phyloP scores from a whole-genome alignment of 2,329 filamentous ascomycete genomes.

The Helminthosporium solani region DNA sequence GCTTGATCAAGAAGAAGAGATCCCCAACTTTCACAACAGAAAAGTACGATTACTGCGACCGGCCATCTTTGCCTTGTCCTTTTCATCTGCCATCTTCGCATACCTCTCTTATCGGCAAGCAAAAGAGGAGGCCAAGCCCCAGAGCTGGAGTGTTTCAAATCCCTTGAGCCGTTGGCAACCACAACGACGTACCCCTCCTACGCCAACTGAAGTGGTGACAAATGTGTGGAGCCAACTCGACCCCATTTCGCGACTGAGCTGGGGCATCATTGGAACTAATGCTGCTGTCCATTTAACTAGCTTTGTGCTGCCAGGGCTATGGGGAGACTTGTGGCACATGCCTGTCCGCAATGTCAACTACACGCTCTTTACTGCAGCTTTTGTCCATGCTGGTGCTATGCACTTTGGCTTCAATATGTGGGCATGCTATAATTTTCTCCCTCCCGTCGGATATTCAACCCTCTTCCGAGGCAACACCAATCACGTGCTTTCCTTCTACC shows the following conservation, averaged over 20 bases:
- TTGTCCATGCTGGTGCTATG: constrained; percentile 25
- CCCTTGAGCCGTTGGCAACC: constrained; percentile 21
- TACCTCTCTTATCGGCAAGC: constrained; percentile 33
- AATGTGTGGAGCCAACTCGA: constrained; percentile 25
- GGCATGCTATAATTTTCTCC: constrained; percentile 34
- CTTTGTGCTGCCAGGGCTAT: constrained; percentile 22
- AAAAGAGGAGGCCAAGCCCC: constrained; percentile 22
- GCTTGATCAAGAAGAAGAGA: not conserved
- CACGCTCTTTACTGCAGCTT: constrained; percentile 32
- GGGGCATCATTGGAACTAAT: constrained; percentile 32
- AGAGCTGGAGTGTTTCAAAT: constrained; percentile 2
- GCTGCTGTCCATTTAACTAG: constrained; percentile 28
- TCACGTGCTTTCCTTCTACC: constrained; percentile 32
- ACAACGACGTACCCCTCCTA: constrained; percentile 19
- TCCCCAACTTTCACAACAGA: constrained; percentile 12
- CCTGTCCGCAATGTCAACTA: constrained; percentile 32
- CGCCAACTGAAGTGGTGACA: constrained; percentile 29
- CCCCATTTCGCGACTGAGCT: constrained; percentile 29
- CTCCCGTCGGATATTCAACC: constrained; percentile 27
- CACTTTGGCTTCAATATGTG: constrained; percentile 34
- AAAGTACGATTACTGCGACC: constrained; percentile 30
- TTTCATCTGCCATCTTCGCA: constrained; percentile 31
- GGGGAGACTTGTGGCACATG: constrained; percentile 32
- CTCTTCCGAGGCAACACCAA: constrained; percentile 34
- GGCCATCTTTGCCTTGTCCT: constrained; percentile 28